Evolutionary conservation across 768 basidiomycete genomes (phyloP), one percentile per base, ranked within the genome.

Genomic region (Hericium rajendrae): DNA sequence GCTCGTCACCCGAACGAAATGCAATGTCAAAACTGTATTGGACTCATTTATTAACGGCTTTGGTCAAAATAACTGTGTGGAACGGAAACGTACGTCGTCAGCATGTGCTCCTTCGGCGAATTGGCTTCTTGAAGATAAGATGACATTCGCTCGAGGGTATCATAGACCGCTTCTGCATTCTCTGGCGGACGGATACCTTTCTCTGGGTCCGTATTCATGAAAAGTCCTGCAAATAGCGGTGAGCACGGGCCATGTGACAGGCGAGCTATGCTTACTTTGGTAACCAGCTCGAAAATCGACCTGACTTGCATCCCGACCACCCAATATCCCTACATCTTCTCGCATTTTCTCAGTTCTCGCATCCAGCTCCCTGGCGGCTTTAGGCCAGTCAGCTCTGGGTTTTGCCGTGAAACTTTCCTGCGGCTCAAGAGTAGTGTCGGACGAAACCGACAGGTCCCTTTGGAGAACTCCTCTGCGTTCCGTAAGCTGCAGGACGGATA

Each of bases 1-100:
- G 79, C 59, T 81, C 79, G 11, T 76, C 73, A 10, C 79, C 79
- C 18, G 80, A 71, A 37, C 77, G 74, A 60, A 84, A 79, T 2
- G 79, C 73, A 24, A 86, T 67, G 64, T 92, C 89, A 58, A 77
- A 82, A 13, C 89, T 90, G 57, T 24, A 53, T 0, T 6, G 8
- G 46, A 26, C 53, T 54, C 11, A 40, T 22, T 32, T 22, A n/a
- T 6, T 49, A 22, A 54, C 20, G 20, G 32, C 3, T 46, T 38
- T 41, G 22, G 26, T 51, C 37, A 37, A 37, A 39, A 48, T 11
- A 56, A 15, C 55, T 38, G 50, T 41, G 40, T 41, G 41, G 15
- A 40, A 20, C 16, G 32, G 6, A 37, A 9, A 53, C 72, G 61
- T 61, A 91, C 89, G 74, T 76, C 26, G 85, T 91, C 24, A 89